phyloP scores from a whole-genome alignment of 305 asterid species.

The Fraxinus paxiana region DNA sequence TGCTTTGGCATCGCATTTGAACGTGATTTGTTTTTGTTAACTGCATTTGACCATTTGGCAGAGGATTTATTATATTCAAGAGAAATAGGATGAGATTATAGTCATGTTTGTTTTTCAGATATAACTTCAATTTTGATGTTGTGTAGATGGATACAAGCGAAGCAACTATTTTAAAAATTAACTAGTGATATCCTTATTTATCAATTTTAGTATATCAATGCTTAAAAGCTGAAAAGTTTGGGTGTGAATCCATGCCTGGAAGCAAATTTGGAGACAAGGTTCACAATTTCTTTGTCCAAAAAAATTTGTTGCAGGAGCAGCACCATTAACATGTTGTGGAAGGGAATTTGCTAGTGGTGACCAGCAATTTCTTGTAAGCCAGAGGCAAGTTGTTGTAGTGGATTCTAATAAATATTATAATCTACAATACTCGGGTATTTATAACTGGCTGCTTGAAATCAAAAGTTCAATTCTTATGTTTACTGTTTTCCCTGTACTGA shows the following conservation, averaged over 20 bases:
- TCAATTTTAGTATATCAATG: conserved; percentile 17
- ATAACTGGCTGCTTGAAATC: conserved; percentile 13
- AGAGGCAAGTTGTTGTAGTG: conserved; percentile 39
- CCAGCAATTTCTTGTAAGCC: conserved; percentile 58
- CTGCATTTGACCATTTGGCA: conserved; percentile 18
- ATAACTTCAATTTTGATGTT: not conserved
- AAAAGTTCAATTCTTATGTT: conserved; percentile 1
- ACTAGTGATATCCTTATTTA: not conserved
- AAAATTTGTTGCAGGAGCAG: conserved; percentile 61
- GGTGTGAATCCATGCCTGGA: conserved; percentile 83
- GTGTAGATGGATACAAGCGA: not conserved
- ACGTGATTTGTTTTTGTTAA: not conserved
- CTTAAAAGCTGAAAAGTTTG: conserved; percentile 18
- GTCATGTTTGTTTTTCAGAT: conserved; percentile 5
- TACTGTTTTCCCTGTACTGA: not conserved
- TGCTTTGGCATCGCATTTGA: not conserved
- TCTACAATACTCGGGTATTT: conserved; percentile 54
- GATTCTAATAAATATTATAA: conserved; percentile 46
- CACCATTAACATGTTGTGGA: conserved; percentile 51
- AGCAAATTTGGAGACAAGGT: conserved; percentile 84
- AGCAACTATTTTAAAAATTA: not conserved
- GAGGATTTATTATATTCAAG: conserved; percentile 22
- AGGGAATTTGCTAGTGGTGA: conserved; percentile 55
- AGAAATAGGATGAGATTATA: conserved; percentile 22
- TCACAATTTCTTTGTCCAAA: conserved; percentile 90